phyloP scores from a whole-genome alignment of 2,329 filamentous ascomycete species.

The Sporothrix luriei region DNA sequence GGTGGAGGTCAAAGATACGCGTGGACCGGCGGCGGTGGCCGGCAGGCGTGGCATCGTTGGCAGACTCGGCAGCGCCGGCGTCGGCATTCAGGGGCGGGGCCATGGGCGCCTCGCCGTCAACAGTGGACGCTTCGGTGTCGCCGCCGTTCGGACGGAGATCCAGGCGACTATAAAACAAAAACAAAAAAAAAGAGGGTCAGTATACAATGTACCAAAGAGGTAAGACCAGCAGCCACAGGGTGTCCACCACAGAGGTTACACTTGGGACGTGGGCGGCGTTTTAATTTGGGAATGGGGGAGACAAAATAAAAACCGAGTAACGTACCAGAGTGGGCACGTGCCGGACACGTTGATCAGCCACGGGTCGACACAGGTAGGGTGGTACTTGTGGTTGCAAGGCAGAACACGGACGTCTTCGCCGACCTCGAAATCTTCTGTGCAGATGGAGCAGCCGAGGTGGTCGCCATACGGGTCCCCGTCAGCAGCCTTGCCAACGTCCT shows the following conservation, averaged over 20 bases:
- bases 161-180: slow-evolving; percentile 50
- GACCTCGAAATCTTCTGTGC: slow-evolving; percentile 67
- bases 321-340: slow-evolving; percentile 70
- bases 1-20: slow-evolving; percentile 59
- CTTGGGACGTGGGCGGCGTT: no score
- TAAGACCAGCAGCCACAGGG: slow-evolving; percentile 10
- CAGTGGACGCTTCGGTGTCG: slow-evolving; percentile 35
- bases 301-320: slow-evolving; percentile 31
- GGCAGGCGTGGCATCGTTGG: slow-evolving; percentile 36
- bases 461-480: slow-evolving; percentile 43
- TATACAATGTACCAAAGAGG: background rate
- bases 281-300: slow-evolving; percentile 4
- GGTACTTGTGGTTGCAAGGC: slow-evolving; percentile 69
- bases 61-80: slow-evolving; percentile 35
- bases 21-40: slow-evolving; percentile 48
- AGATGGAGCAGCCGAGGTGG: slow-evolving; percentile 65
- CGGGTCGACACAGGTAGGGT: slow-evolving; percentile 68
- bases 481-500: slow-evolving; percentile 7
- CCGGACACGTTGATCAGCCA: slow-evolving; percentile 71
- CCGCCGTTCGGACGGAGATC: slow-evolving; percentile 51
- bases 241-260: slow-evolving; percentile 1
- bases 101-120: slow-evolving; percentile 39
- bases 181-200: background rate
- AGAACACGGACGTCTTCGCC: slow-evolving; percentile 69
- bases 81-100: slow-evolving; percentile 51